phyloP scores from a whole-genome alignment of 1,139 yeast species.

The Suhomyces coccinellae region DNA sequence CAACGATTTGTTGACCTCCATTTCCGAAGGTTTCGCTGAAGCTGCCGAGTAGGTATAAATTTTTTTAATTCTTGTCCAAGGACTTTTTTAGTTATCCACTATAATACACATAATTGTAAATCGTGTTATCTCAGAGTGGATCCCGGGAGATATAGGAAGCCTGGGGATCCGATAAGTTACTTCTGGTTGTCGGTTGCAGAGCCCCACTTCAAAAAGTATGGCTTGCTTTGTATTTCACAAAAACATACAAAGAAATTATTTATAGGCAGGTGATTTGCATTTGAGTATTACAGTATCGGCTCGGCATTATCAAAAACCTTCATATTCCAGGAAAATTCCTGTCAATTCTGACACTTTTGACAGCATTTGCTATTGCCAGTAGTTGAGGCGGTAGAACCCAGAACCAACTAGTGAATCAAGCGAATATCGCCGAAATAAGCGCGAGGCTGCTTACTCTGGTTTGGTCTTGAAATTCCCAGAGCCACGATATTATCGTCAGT shows the following conservation, averaged over 20 bases:
- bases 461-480: neutral
- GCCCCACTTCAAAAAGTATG: neutral
- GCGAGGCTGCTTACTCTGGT: no score
- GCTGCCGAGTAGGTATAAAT: slow-evolving; percentile 68
- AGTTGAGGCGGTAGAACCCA: no score
- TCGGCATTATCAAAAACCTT: no score
- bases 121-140: neutral
- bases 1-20: slow-evolving; percentile 68
- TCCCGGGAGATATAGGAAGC: neutral
- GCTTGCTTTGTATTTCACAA: neutral
- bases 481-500: neutral
- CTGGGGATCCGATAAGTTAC: neutral
- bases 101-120: slow-evolving; percentile 1
- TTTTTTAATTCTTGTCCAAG: slow-evolving; percentile 11
- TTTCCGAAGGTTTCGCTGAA: slow-evolving; percentile 91
- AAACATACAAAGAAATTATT: no score
- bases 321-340: no score
- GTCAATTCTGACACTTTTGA: no score
- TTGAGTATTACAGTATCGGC: no score
- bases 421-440: no score
- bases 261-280: no score
- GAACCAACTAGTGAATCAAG: no score
- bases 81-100: slow-evolving; percentile 1
- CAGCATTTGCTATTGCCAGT: no score
- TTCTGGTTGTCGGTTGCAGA: neutral